A percentile compares a stretch with the other conserved stretches of the same genome.
phyloP scores from a whole-genome alignment of 2,329 filamentous ascomycete genomes.

The Fusarium domesticum region DNA sequence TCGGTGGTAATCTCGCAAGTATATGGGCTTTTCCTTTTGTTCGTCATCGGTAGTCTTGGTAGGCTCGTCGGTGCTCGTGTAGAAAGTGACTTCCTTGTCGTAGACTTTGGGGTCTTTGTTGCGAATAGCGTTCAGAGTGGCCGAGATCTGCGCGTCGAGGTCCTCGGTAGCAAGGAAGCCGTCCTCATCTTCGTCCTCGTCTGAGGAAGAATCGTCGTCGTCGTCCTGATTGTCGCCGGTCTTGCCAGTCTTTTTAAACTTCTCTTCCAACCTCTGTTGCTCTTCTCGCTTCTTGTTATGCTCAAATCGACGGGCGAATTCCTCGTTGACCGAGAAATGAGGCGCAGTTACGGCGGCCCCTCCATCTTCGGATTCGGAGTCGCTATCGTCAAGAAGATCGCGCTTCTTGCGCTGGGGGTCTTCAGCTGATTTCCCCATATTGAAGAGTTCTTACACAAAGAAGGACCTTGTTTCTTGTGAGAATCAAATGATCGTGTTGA shows the following conservation, averaged over 20 bases:
- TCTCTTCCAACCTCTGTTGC: conserved; percentile 77
- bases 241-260: conserved; percentile 56
- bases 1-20: conserved; percentile 85
- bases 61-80: conserved; percentile 58
- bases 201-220: conserved; percentile 64
- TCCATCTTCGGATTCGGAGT: conserved; percentile 47
- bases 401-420: conserved; percentile 41
- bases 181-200: conserved; percentile 86
- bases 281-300: conserved; percentile 98
- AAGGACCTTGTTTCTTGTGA: neutral
- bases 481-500: neutral
- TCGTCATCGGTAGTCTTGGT: conserved; percentile 35
- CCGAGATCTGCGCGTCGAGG: conserved; percentile 82
- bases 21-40: conserved; percentile 80
- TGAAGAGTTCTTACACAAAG: neutral
- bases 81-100: conserved; percentile 77
- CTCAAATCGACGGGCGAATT: conserved; percentile 86
- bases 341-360: conserved; percentile 38
- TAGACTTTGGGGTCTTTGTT: conserved; percentile 91
- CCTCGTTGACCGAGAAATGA: conserved; percentile 80
- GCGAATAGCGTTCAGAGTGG: conserved; percentile 81
- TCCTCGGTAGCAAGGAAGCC: conserved; percentile 82
- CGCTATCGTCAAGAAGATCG: conserved; percentile 55
- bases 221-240: conserved; percentile 48
- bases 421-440: conserved; percentile 27